Evolutionary conservation across 306 rosid species (phyloP), one percentile per base, ranked within the genome.

Genomic region (Cucurbita moschata): DNA sequence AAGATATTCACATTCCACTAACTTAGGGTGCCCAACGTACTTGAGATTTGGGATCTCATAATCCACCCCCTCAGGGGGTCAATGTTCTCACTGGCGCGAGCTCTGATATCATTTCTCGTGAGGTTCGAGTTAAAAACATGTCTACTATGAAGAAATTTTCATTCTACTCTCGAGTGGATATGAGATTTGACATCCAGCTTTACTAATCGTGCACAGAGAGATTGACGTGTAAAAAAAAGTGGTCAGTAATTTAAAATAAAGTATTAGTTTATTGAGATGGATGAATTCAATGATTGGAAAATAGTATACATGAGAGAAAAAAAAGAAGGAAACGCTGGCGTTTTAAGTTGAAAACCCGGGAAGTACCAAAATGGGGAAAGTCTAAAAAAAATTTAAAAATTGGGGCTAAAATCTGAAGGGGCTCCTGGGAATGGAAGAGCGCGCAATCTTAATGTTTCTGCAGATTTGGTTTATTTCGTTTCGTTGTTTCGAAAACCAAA

Each of bases 371-470:
- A 69, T 49, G 21, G 73, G 73, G 12, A 66, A 40, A 64, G 53
- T 21, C 38, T 12, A 42, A 69, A 69, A 69, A 46, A 69, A 46
- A 6, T 69, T 69, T 69, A 4, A 46, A 49, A 69, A 69, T 49
- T 4, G 43, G 21, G 72, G 6, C 72, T 3, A 66, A 66, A 66
- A 66, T 66, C 54, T 19, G 10, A 66, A 66, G 44, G 44, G 51
- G 39, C 7, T 44, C 49, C 54, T 5, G 35, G 35, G 38, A 69
- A 70, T 51, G 60, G 60, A 50, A 70, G 74, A 49, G 59, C 74
- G 74, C 74, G 74, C 60, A 15, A 70, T 23, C 73, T 47, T 15
- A 69, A 51, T 50, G 46, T 70, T 70, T 70, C 59, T 30, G 74
- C 26, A 37, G 46, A 42, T 42, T 18, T 42, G 8, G 21, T 50